Conservation (phyloP, 2,329 filamentous ascomycete species). For the Ophiostoma tasmaniense region DNA sequence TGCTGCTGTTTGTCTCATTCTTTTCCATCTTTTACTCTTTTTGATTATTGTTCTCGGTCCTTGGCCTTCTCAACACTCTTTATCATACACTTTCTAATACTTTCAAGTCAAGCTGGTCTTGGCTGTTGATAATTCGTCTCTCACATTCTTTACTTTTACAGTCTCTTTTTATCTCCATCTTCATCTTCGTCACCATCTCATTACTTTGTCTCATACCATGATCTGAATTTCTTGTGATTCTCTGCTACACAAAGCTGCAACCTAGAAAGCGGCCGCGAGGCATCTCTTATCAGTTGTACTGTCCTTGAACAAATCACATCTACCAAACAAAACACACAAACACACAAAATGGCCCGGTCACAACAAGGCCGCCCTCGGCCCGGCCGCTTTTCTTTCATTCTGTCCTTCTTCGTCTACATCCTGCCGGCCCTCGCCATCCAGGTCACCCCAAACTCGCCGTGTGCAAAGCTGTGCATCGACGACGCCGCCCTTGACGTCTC, state of each 20-base stretch:
- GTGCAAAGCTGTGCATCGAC: slow-evolving; percentile 42
- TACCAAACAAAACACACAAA: not conserved
- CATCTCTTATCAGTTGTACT: not conserved
- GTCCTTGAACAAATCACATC: too few relatives aligned
- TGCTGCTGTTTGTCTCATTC: not conserved
- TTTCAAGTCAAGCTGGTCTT: not conserved
- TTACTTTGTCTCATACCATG: not conserved
- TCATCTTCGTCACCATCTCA: not conserved
- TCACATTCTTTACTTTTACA: not conserved
- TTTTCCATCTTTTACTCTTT: not conserved
- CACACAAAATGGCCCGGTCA: not conserved
- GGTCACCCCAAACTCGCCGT: slow-evolving; percentile 47
- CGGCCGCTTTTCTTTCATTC: not conserved
- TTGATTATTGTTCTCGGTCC: not conserved
- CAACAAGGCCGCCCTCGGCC: not conserved
- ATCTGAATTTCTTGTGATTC: not conserved
- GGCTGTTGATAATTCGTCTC: not conserved
- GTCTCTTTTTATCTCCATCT: not conserved
- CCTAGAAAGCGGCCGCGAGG: not conserved
- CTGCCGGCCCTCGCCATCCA: slow-evolving; percentile 31
- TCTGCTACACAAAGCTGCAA: not conserved
- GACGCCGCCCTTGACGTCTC: slow-evolving; percentile 26
- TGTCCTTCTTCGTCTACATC: slow-evolving; percentile 3
- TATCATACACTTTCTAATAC: not conserved
- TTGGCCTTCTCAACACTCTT: not conserved